phyloP scores from a whole-genome alignment of 2,329 filamentous ascomycete genomes.

The Metarhizium brunneum region DNA sequence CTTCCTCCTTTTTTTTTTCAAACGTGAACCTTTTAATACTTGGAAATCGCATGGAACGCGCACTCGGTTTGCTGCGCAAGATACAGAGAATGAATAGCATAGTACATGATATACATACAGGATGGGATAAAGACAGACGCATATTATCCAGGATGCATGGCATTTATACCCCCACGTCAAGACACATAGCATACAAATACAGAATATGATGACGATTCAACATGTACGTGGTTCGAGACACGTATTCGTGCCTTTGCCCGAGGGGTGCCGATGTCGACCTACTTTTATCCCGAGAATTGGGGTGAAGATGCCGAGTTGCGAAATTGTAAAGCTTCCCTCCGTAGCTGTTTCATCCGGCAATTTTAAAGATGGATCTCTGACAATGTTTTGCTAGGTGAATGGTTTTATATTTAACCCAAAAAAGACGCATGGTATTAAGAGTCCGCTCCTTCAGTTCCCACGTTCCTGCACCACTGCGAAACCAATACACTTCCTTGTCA shows the following conservation, averaged over 20 bases:
- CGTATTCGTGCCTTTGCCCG: background rate
- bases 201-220: background rate
- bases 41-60: too few species aligned
- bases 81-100: background rate
- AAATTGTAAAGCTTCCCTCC: too few species aligned
- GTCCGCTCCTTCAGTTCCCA: too few species aligned
- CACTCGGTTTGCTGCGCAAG: too few species aligned
- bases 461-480: background rate
- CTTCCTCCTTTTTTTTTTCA: background rate
- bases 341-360: too few species aligned
- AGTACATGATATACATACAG: background rate
- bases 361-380: background rate
- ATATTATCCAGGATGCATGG: background rate
- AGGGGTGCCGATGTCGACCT: background rate
- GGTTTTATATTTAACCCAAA: too few species aligned
- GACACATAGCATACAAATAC: background rate
- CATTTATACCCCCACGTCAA: slow-evolving; percentile 6
- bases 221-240: too few species aligned
- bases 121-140: background rate
- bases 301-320: too few species aligned
- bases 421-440: too few species aligned
- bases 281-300: background rate
- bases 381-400: too few species aligned
- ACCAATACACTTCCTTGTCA: background rate
- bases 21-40: too few species aligned